Conservation (phyloP, 2,329 filamentous ascomycete species). For the Plectosphaerella sp. region DNA sequence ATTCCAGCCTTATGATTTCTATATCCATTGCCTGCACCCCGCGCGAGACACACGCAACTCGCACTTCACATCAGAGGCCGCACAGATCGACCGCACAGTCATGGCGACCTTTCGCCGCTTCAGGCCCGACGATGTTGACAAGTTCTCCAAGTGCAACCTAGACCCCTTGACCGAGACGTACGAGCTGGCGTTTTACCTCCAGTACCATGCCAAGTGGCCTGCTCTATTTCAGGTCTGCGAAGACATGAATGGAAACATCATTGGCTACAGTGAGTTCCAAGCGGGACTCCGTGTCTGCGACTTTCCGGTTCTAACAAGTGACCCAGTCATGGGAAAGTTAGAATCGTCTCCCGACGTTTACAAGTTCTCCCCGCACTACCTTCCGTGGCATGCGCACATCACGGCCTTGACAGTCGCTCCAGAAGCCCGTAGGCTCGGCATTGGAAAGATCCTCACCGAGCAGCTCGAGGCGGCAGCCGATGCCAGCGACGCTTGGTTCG, state of each 20-base stretch:
- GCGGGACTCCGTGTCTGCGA: conserved; percentile 3
- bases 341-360: conserved; percentile 78
- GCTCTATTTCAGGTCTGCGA: conserved; percentile 91
- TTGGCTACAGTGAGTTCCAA: conserved; percentile 76
- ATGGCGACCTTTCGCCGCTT: conserved; percentile 89
- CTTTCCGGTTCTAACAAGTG: conserved; percentile 16
- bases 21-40: too few species aligned
- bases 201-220: conserved; percentile 95
- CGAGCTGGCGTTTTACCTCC: conserved; percentile 89
- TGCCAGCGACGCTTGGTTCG: conserved; percentile 83
- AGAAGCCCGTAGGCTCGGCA: conserved; percentile 76
- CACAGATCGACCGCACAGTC: conserved; percentile 9
- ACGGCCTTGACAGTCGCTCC: conserved; percentile 92
- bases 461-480: conserved; percentile 81
- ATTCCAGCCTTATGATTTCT: too few species aligned
- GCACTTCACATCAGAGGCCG: too few species aligned
- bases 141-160: conserved; percentile 90
- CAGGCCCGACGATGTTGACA: conserved; percentile 76
- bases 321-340: conserved; percentile 88
- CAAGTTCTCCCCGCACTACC: conserved; percentile 77
- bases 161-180: conserved; percentile 98
- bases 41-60: too few species aligned
- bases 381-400: conserved; percentile 99
- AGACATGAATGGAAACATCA: conserved; percentile 79
- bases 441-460: conserved; percentile 78